A percentile compares a stretch with the other conserved stretches of the same genome.
phyloP scores from a whole-genome alignment of 1,284 basidiomycete species.

The Rhodotorula glutinis region DNA sequence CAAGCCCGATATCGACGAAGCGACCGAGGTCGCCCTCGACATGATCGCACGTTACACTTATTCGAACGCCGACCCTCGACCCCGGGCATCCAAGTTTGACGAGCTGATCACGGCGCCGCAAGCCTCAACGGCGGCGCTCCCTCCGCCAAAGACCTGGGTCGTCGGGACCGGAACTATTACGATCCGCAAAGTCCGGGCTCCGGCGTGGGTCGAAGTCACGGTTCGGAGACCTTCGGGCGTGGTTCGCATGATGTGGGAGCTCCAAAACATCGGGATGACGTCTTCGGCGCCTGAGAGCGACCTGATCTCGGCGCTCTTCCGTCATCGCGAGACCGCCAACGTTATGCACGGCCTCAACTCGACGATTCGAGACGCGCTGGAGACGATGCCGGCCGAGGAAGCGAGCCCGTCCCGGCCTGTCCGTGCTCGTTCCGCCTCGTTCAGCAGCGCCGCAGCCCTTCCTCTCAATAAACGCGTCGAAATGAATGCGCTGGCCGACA shows the following conservation, averaged over 20 bases:
- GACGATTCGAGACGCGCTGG: slow-evolving; percentile 26
- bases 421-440: slow-evolving; percentile 24
- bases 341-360: slow-evolving; percentile 31
- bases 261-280: slow-evolving; percentile 81
- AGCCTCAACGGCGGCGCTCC: slow-evolving; percentile 47
- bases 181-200: slow-evolving; percentile 66
- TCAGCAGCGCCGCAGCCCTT: slow-evolving; percentile 4
- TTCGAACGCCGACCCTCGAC: slow-evolving; percentile 86
- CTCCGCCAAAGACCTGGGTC: slow-evolving; percentile 72
- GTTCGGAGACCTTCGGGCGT: slow-evolving; percentile 86
- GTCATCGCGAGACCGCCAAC: slow-evolving; percentile 41
- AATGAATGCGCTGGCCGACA: slow-evolving; percentile 43
- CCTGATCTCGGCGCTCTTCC: slow-evolving; percentile 40
- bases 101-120: slow-evolving; percentile 56
- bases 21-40: slow-evolving; percentile 95
- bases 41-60: slow-evolving; percentile 96
- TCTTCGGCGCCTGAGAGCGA: slow-evolving; percentile 64
- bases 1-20: slow-evolving; percentile 72
- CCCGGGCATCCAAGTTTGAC: slow-evolving; percentile 72
- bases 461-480: slow-evolving; percentile 29
- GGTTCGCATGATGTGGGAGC: slow-evolving; percentile 74
- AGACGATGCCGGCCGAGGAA: slow-evolving; percentile 9
- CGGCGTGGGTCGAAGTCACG: slow-evolving; percentile 86
- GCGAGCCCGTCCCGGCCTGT: slow-evolving; percentile 15
- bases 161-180: slow-evolving; percentile 83